Evolutionary conservation across 1,139 yeast genomes (phyloP).

Genomic region (Sugiyamaella paludigena): DNA sequence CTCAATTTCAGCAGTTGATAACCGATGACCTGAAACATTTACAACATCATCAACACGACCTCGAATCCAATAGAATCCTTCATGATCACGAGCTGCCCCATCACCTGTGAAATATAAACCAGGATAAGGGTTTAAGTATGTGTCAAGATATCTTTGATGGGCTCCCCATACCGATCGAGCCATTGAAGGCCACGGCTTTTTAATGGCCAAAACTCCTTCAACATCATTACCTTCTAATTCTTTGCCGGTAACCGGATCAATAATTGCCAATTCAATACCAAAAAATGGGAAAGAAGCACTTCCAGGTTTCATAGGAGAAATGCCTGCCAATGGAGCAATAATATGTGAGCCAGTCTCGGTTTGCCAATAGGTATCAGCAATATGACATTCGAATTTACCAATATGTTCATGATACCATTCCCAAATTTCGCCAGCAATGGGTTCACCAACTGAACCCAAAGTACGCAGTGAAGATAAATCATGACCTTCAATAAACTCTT

Average conservation of each 20-base stretch:
- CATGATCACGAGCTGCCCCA: slow-evolving; percentile 97
- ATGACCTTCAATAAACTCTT: slow-evolving; percentile 80
- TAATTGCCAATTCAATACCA: slow-evolving; percentile 85
- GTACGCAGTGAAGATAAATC: slow-evolving; percentile 90
- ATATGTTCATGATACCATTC: slow-evolving; percentile 95
- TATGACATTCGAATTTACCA: slow-evolving; percentile 82
- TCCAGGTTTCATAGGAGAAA: slow-evolving; percentile 94
- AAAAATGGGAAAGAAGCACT: slow-evolving; percentile 95
- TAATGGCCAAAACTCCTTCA: slow-evolving; percentile 92
- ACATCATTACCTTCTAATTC: slow-evolving; percentile 87
- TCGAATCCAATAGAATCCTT: slow-evolving; percentile 97
- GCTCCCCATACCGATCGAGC: slow-evolving; percentile 95
- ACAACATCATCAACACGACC: slow-evolving; percentile 99
- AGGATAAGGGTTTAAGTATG: slow-evolving; percentile 93
- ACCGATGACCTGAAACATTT: slow-evolving; percentile 95
- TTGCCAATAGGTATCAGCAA: slow-evolving; percentile 98
- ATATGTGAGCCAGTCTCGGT: slow-evolving; percentile 97
- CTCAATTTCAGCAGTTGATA: slow-evolving; percentile 96
- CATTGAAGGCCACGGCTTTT: slow-evolving; percentile 95
- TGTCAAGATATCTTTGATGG: slow-evolving; percentile 86
- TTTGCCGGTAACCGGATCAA: slow-evolving; percentile 87
- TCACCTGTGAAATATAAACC: slow-evolving; percentile 98
- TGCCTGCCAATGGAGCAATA: slow-evolving; percentile 94
- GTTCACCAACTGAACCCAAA: slow-evolving; percentile 98
- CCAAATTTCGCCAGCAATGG: slow-evolving; percentile 97